A percentile compares a stretch with the other conserved stretches of the same genome.
Conservation (phyloP, 331 rosid genomes). For the Prunus yedoensis region DNA sequence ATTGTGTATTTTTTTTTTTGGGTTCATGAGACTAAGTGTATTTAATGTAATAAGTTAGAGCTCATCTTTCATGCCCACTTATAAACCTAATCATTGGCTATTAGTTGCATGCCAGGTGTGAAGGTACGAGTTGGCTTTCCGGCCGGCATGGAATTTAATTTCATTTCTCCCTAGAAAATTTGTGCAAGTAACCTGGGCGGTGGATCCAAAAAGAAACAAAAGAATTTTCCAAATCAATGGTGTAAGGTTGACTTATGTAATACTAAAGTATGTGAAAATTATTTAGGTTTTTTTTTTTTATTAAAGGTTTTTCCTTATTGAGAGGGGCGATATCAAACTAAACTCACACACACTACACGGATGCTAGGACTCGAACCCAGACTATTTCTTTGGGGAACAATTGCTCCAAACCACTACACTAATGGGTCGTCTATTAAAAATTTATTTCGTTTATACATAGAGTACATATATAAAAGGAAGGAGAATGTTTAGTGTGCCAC, state of each 20-base stretch:
- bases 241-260: constrained; percentile 50
- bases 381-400: too few species aligned
- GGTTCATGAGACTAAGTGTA: neutral
- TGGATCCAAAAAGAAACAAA: constrained; percentile 14
- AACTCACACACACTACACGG: too few species aligned
- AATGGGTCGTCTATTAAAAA: too few species aligned
- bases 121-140: constrained; percentile 33
- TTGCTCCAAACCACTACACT: too few species aligned
- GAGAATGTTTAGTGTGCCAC: constrained; percentile 36
- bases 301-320: too few species aligned
- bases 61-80: constrained; percentile 21
- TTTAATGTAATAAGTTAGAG: constrained; percentile 5
- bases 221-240: constrained; percentile 15
- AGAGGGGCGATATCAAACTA: too few species aligned
- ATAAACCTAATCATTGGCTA: constrained; percentile 41
- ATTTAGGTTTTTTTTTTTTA: too few species aligned
- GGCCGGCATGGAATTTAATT: constrained; percentile 32
- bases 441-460: too few species aligned
- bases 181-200: constrained; percentile 2
- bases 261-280: constrained; percentile 15
- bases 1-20: neutral
- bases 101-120: constrained; percentile 40
- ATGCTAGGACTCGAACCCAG: too few species aligned
- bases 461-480: neutral
- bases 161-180: constrained; percentile 2